phyloP scores from a whole-genome alignment of 441 rosid genomes.

The Dalechampia spathulata region DNA sequence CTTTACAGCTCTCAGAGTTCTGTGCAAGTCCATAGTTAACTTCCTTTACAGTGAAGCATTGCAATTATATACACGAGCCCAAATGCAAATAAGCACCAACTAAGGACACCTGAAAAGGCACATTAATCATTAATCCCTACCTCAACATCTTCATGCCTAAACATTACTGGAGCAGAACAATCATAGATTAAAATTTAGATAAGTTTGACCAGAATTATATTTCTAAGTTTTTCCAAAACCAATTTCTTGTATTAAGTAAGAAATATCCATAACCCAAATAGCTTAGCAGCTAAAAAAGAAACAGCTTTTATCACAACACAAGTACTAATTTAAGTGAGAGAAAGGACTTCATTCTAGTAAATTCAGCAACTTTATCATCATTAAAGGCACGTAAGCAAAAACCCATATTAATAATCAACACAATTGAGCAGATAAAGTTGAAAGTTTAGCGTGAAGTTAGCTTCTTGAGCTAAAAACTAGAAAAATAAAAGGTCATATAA shows the following conservation, averaged over 20 bases:
- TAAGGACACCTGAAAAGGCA: neutral
- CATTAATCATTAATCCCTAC: neutral
- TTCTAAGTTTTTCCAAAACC: neutral
- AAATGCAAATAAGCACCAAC: neutral
- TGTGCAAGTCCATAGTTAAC: too few species aligned
- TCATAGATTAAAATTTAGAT: neutral
- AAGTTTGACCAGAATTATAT: neutral
- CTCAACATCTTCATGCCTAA: neutral
- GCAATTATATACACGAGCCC: too few species aligned
- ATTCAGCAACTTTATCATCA: neutral
- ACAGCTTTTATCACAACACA: neutral
- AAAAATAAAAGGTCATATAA: neutral
- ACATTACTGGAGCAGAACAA: neutral
- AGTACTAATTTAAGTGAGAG: neutral
- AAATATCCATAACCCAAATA: neutral
- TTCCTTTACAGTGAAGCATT: too few species aligned
- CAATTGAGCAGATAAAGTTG: neutral
- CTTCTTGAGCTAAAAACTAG: neutral
- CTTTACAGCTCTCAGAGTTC: too few species aligned
- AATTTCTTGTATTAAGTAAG: neutral
- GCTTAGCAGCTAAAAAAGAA: neutral
- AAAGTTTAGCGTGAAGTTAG: neutral
- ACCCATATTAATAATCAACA: neutral
- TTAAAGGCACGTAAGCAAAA: neutral
- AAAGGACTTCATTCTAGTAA: neutral